phyloP scores from a whole-genome alignment of 148 eudicot genomes.

The Fagopyrum tataricum region DNA sequence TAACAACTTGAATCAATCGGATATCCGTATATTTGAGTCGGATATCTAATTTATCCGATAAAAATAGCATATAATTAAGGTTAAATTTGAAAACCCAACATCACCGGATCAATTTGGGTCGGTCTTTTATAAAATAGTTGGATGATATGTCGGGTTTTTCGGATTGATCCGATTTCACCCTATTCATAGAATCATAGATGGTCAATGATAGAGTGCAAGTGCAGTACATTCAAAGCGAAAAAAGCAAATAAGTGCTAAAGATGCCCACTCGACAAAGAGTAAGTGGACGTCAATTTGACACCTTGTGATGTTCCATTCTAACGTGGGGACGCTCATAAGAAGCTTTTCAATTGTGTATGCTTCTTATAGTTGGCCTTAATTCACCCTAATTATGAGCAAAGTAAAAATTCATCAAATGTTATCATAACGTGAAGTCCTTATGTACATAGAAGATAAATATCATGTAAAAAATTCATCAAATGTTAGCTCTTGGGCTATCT shows the following conservation, averaged over 20 bases:
- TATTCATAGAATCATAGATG: background rate
- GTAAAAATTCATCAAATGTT: too few species aligned
- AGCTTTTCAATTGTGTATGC: background rate
- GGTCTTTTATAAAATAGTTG: too few species aligned
- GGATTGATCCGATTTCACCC: too few species aligned
- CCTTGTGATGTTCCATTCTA: slow-evolving; percentile 9
- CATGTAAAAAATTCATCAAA: too few species aligned
- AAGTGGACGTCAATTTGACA: slow-evolving; percentile 11
- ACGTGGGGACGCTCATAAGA: background rate
- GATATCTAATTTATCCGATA: too few species aligned
- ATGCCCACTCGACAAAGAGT: slow-evolving; percentile 12
- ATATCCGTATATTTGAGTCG: too few species aligned
- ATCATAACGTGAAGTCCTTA: background rate
- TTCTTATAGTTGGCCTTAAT: background rate
- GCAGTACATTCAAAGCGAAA: slow-evolving; percentile 10
- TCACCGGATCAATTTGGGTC: too few species aligned
- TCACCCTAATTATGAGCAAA: background rate
- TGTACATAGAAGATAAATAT: too few species aligned
- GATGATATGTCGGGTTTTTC: too few species aligned
- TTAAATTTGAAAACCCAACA: too few species aligned
- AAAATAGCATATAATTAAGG: too few species aligned
- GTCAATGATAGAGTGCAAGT: slow-evolving; percentile 5
- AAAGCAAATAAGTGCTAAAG: slow-evolving; percentile 1
- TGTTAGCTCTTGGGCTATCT: background rate
- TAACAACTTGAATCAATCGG: too few species aligned